These are phyloP conservation scores for Trametopsis cervina DNA, from an alignment of 768 basidiomycete species.

Conservation along the genomic window DNA sequence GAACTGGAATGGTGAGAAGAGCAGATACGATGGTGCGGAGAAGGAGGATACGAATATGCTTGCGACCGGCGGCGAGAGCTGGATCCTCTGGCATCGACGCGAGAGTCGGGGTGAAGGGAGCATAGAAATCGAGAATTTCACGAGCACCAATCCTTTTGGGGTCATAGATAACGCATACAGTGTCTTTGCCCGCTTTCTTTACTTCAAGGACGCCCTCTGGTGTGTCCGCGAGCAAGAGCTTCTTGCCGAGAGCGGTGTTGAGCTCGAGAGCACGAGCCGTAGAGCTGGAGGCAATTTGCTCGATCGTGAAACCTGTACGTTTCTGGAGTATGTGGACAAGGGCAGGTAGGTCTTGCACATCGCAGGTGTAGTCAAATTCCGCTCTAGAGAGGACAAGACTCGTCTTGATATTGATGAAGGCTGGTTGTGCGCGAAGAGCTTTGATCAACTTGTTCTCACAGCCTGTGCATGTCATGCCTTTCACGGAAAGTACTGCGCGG, in stretches of 20 bases:
- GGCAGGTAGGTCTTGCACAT: conserved; percentile 12
- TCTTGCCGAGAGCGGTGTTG: conserved; percentile 3
- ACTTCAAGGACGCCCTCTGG: conserved; percentile 17
- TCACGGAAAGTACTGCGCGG: conserved; percentile 20
- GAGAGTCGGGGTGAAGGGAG: conserved; percentile 21
- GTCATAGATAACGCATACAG: conserved; percentile 17
- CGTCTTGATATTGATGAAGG: conserved; percentile 22
- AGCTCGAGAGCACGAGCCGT: conserved; percentile 14
- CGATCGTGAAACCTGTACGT: conserved; percentile 22
- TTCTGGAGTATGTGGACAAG: conserved; percentile 20
- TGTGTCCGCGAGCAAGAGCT: conserved; percentile 4
- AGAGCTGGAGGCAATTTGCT: conserved; percentile 15
- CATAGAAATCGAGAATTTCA: conserved; percentile 23
- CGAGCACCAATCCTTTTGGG: conserved; percentile 25
- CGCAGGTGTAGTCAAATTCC: conserved; percentile 23
- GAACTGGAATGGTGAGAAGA: conserved; percentile 33
- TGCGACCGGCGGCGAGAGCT: conserved; percentile 21
- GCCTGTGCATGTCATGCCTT: conserved; percentile 25
- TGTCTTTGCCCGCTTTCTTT: conserved; percentile 11
- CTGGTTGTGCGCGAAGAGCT: conserved; percentile 13
- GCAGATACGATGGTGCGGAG: conserved; percentile 25
- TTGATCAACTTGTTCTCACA: conserved; percentile 26
- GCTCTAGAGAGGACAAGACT: conserved; percentile 24
- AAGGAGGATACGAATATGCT: conserved; percentile 26
- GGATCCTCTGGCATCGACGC: conserved; percentile 20